phyloP scores from a whole-genome alignment of 2,329 filamentous ascomycete genomes.

The Colletotrichum melonis region DNA sequence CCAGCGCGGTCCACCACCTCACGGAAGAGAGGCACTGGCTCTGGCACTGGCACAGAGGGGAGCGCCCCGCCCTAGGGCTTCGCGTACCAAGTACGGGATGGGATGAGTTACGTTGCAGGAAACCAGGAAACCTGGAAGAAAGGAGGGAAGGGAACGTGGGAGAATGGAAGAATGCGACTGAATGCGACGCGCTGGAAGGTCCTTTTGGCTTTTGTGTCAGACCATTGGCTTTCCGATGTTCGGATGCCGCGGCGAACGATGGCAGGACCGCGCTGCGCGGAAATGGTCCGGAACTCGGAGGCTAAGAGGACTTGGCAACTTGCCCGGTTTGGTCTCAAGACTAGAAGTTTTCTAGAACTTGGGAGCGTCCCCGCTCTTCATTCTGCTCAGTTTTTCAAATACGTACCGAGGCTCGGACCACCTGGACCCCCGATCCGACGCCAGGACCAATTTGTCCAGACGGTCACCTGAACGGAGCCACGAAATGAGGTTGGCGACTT shows the following conservation, averaged over 20 bases:
- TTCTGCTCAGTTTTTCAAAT: background rate
- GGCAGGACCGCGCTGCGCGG: conserved; percentile 7
- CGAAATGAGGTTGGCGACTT: background rate
- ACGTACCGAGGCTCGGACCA: conserved; percentile 7
- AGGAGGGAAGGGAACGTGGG: background rate
- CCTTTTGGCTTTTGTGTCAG: conserved; percentile 26
- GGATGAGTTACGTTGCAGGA: conserved; percentile 1
- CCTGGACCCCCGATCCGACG: conserved; percentile 20
- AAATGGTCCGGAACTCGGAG: conserved; percentile 19
- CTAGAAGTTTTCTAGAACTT: conserved; percentile 33
- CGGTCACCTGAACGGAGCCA: conserved; percentile 26
- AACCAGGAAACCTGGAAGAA: background rate
- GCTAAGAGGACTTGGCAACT: background rate
- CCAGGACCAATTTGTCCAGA: conserved; percentile 20
- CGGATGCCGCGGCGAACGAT: conserved; percentile 17
- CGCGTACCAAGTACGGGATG: background rate
- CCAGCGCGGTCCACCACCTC: conserved; percentile 18
- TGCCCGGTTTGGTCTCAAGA: background rate
- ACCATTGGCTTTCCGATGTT: conserved; percentile 29
- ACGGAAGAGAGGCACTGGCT: background rate
- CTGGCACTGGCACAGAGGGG: background rate
- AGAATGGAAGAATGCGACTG: background rate
- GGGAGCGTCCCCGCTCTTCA: background rate
- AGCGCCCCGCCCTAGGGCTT: conserved; percentile 29
- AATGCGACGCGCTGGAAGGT: conserved; percentile 1